phyloP scores from a whole-genome alignment of 192 early-diverging fungal species.

The Backusella mclennaniae region DNA sequence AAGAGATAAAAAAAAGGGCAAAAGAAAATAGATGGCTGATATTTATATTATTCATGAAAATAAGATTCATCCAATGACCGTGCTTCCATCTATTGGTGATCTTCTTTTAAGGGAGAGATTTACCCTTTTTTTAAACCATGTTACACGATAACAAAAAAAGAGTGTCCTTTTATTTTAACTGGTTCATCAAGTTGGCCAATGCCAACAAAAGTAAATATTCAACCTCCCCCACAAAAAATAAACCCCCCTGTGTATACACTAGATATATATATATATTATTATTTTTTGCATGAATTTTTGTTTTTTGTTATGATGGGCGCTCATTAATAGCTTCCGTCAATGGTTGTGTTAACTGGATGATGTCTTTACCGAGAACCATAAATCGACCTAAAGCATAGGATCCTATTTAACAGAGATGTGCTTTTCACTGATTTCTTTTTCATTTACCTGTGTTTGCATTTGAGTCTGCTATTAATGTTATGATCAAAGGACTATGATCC shows the following conservation, averaged over 20 bases:
- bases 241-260: neutral
- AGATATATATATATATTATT: too few relatives aligned
- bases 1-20: neutral
- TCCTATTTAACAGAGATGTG: too few relatives aligned
- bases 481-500: slow-evolving; percentile 57
- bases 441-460: slow-evolving; percentile 57
- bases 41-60: slow-evolving; percentile 3
- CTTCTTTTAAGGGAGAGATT: neutral
- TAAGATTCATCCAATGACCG: neutral
- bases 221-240: neutral
- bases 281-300: neutral
- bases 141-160: neutral
- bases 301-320: slow-evolving; percentile 23
- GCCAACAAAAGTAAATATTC: neutral
- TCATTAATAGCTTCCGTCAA: slow-evolving; percentile 47
- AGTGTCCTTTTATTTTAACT: neutral
- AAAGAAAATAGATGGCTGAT: neutral
- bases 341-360: slow-evolving; percentile 47
- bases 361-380: slow-evolving; percentile 45
- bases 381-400: slow-evolving; percentile 34
- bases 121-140: neutral
- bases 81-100: neutral
- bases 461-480: slow-evolving; percentile 55
- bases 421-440: neutral
- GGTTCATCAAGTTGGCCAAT: neutral